Conservation (phyloP, 2,329 filamentous ascomycete genomes). For the Arthrobotrys sinensis region DNA sequence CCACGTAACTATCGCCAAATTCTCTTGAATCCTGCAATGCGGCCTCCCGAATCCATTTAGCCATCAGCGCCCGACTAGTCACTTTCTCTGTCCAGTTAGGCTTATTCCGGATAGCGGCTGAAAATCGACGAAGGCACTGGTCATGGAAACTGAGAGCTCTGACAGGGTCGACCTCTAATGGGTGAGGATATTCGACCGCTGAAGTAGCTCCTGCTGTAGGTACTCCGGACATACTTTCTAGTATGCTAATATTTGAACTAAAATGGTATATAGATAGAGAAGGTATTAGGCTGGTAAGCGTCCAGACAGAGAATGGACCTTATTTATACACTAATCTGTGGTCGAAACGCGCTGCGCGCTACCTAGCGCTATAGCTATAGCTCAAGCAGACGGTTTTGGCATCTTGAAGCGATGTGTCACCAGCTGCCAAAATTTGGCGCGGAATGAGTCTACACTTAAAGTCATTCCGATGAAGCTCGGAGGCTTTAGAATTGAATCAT, state of each 20-base stretch:
- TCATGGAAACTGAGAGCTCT: not conserved
- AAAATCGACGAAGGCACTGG: constrained; percentile 18
- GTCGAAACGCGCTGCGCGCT: no score
- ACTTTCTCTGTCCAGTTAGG: constrained; percentile 30
- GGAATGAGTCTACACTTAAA: not conserved
- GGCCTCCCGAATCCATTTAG: constrained; percentile 32
- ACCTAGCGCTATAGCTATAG: not conserved
- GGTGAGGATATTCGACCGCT: constrained; percentile 1
- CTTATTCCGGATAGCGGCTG: constrained; percentile 2
- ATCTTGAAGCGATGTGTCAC: not conserved
- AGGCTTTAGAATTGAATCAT: no score
- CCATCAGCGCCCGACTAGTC: not conserved
- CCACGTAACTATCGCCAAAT: not conserved
- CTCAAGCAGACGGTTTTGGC: not conserved
- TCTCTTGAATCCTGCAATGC: not conserved
- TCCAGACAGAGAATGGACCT: no score
- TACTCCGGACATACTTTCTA: not conserved
- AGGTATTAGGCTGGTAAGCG: no score
- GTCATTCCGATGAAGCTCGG: not conserved
- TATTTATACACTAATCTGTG: no score
- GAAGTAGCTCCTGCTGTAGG: not conserved
- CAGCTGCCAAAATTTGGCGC: no score
- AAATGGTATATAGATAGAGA: no score
- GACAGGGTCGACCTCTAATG: not conserved
- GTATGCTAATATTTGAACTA: no score